Evolutionary conservation across 2,329 filamentous ascomycete species (phyloP).

Genomic region (Venturia aucupariae): DNA sequence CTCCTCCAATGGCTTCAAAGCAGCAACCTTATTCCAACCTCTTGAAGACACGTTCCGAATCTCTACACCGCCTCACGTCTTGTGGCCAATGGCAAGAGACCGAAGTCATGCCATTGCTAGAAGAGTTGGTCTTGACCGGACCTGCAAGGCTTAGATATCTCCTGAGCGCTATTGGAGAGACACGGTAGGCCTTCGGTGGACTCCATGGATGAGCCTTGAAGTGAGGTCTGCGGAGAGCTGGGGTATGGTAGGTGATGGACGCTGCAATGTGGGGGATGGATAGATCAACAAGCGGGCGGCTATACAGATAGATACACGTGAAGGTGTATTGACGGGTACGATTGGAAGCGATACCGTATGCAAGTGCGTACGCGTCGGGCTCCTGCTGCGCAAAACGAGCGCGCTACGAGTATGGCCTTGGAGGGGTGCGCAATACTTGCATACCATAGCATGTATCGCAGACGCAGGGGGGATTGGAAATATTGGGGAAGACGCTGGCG

Average conservation of each 20-base stretch:
- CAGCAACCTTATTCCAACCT: conserved; percentile 2
- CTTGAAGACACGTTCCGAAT: not conserved
- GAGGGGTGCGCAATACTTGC: not conserved
- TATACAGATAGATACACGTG: not conserved
- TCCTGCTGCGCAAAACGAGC: no score
- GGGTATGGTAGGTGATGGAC: not conserved
- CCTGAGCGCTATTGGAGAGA: not conserved
- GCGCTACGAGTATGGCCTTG: no score
- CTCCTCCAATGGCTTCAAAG: not conserved
- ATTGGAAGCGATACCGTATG: not conserved
- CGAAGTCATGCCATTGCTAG: not conserved
- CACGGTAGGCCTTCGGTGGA: not conserved
- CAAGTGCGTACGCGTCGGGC: not conserved
- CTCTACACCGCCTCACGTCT: not conserved
- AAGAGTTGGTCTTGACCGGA: not conserved
- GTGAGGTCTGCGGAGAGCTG: not conserved
- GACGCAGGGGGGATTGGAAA: not conserved
- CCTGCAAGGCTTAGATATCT: not conserved
- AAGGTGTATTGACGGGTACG: not conserved
- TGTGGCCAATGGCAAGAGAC: not conserved
- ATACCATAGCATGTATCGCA: not conserved
- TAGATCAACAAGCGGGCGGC: not conserved
- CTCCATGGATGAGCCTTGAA: not conserved
- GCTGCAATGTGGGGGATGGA: not conserved
- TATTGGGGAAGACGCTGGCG: no score